Conservation (phyloP, 83 land plant genomes). For the Diphasiastrum complanatum region DNA sequence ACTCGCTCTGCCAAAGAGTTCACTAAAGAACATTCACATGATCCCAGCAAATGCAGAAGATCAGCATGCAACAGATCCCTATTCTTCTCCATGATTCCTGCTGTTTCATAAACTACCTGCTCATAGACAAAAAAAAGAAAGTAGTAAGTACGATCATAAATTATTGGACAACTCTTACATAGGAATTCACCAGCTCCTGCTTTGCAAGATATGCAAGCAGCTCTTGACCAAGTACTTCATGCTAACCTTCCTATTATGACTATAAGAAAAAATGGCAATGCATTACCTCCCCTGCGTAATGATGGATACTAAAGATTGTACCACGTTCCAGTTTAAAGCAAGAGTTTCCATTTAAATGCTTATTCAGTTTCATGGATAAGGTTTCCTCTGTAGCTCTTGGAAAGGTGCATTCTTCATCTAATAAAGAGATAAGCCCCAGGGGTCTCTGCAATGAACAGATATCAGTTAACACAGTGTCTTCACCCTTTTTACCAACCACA, state of each 20-base stretch:
- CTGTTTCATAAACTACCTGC: conserved; percentile 85
- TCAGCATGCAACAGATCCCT: conserved; percentile 85
- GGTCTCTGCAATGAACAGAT: conserved; percentile 99
- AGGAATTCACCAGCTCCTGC: no score
- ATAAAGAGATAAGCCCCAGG: conserved; percentile 69
- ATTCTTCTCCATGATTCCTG: conserved; percentile 91
- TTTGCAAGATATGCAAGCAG: background rate
- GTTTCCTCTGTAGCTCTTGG: conserved; percentile 87
- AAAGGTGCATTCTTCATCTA: conserved; percentile 97
- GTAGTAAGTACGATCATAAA: no score
- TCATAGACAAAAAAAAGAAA: no score
- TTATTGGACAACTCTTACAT: no score
- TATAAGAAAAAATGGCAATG: no score
- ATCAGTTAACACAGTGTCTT: no score
- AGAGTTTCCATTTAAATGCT: conserved; percentile 60
- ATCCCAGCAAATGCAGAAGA: conserved; percentile 70
- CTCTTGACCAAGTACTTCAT: background rate
- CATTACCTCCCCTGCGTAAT: conserved; percentile 94
- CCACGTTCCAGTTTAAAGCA: conserved; percentile 84
- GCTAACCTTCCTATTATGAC: no score
- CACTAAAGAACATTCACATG: conserved; percentile 58
- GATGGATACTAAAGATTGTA: conserved; percentile 61
- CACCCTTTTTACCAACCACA: no score
- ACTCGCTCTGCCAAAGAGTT: conserved; percentile 57
- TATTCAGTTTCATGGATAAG: conserved; percentile 80